phyloP scores from a whole-genome alignment of 495 filamentous ascomycete species.

The Hyaloscypha bicolor region DNA sequence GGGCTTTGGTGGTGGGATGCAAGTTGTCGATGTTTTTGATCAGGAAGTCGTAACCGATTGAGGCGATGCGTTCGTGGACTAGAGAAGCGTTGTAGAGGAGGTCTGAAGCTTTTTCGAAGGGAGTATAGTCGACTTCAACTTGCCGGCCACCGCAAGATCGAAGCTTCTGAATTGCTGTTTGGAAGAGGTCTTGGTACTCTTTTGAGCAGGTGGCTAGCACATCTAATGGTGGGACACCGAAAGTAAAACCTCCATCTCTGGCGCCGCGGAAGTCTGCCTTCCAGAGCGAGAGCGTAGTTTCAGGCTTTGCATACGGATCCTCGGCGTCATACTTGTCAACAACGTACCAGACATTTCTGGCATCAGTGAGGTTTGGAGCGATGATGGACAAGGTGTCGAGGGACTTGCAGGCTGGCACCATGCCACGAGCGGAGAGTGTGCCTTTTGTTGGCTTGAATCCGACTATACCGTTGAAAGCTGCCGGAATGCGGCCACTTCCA shows the following conservation, averaged over 20 bases:
- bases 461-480: conserved; percentile 64
- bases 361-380: conserved; percentile 55
- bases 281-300: conserved; percentile 36
- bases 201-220: conserved; percentile 50
- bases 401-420: conserved; percentile 62
- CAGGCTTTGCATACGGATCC: conserved; percentile 59
- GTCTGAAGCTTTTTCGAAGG: conserved; percentile 56
- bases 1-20: conserved; percentile 55
- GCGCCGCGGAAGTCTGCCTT: conserved; percentile 49
- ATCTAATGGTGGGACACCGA: conserved; percentile 53
- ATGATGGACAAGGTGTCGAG: conserved; percentile 65
- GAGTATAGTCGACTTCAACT: conserved; percentile 52
- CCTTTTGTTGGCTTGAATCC: conserved; percentile 72
- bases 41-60: conserved; percentile 29
- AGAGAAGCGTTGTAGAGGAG: conserved; percentile 61
- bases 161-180: conserved; percentile 44
- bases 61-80: conserved; percentile 56
- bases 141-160: conserved; percentile 53
- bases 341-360: conserved; percentile 58
- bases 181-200: conserved; percentile 50
- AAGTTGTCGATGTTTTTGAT: conserved; percentile 34
- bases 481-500: conserved; percentile 64
- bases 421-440: conserved; percentile 58
- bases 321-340: conserved; percentile 54
- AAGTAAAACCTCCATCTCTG: conserved; percentile 48